These are phyloP conservation scores for Trichosporon ovoides DNA, from an alignment of 1,284 basidiomycete genomes.

Conservation along the genomic window DNA sequence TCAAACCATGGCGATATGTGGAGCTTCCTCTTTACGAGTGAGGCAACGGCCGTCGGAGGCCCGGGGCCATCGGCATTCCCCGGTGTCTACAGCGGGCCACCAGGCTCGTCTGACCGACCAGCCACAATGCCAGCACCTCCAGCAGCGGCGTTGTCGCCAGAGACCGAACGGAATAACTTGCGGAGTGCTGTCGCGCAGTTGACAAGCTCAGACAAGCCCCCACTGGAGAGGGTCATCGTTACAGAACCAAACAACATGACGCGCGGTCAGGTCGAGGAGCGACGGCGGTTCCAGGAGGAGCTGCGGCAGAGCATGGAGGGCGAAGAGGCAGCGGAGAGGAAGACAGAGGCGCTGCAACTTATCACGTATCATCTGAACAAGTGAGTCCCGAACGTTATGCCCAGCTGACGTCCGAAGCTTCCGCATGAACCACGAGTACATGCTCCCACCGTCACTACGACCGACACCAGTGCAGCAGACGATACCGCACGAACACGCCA, in stretches of 20 bases:
- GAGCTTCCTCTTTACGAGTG: slow-evolving; percentile 15
- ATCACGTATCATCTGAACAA: slow-evolving; percentile 79
- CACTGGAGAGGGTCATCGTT: slow-evolving; percentile 11
- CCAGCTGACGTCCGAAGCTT: slow-evolving; percentile 31
- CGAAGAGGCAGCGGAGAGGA: slow-evolving; percentile 27
- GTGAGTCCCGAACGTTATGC: slow-evolving; percentile 21
- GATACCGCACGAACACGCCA: slow-evolving; percentile 82
- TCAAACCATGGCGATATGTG: background rate
- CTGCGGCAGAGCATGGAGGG: slow-evolving; percentile 30
- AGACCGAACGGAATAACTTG: slow-evolving; percentile 9
- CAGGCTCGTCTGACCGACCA: background rate
- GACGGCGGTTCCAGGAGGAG: slow-evolving; percentile 29
- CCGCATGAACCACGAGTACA: slow-evolving; percentile 60
- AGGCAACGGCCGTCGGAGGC: slow-evolving; percentile 10
- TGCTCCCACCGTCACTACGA: slow-evolving; percentile 75
- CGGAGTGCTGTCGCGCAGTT: slow-evolving; percentile 23
- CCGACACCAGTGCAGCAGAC: slow-evolving; percentile 80
- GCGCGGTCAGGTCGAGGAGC: slow-evolving; percentile 30
- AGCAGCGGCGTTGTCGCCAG: slow-evolving; percentile 4
- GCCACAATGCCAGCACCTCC: slow-evolving; percentile 4
- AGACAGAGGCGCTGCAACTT: slow-evolving; percentile 40
- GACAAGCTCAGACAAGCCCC: slow-evolving; percentile 12
- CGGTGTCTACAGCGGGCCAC: background rate
- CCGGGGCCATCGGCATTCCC: slow-evolving; percentile 11
- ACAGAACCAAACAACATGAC: slow-evolving; percentile 25